Percentiles rank a stretch among this genome's conserved stretches.
Conservation (phyloP, 805 yeast species). For the Novakomyces olei region DNA sequence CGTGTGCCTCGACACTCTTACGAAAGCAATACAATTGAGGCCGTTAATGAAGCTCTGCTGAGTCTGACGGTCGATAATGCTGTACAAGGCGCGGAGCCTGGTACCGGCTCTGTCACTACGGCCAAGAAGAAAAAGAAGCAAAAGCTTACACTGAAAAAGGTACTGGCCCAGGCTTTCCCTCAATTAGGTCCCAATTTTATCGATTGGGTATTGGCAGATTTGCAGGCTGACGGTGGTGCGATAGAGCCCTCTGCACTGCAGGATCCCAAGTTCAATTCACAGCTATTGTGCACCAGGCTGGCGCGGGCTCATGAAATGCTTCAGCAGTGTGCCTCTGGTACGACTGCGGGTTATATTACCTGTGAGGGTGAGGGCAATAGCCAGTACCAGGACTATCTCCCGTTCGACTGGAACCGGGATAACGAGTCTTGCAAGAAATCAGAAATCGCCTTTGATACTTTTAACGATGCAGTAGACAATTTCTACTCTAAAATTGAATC, state of each 20-base stretch:
- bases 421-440: slow-evolving; percentile 12
- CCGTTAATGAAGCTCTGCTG: slow-evolving; percentile 27
- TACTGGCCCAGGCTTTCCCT: background rate
- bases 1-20: slow-evolving; percentile 8
- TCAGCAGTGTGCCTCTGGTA: too few relatives aligned
- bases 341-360: too few relatives aligned
- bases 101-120: background rate
- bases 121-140: background rate
- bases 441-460: slow-evolving; percentile 31
- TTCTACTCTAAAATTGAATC: slow-evolving; percentile 75
- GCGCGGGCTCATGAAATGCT: too few relatives aligned
- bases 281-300: too few relatives aligned
- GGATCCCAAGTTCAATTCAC: too few relatives aligned
- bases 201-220: too few relatives aligned
- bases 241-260: too few relatives aligned
- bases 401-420: too few relatives aligned
- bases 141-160: slow-evolving; percentile 2
- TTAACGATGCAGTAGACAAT: slow-evolving; percentile 59
- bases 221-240: too few relatives aligned
- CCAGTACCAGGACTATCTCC: slow-evolving; percentile 50
- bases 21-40: slow-evolving; percentile 17
- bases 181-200: too few relatives aligned
- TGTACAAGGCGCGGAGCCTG: background rate
- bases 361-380: slow-evolving; percentile 17
- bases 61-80: slow-evolving; percentile 19